These are phyloP conservation scores for Baorangia bicolor DNA, from an alignment of 768 basidiomycete species.

Conservation along the genomic window DNA sequence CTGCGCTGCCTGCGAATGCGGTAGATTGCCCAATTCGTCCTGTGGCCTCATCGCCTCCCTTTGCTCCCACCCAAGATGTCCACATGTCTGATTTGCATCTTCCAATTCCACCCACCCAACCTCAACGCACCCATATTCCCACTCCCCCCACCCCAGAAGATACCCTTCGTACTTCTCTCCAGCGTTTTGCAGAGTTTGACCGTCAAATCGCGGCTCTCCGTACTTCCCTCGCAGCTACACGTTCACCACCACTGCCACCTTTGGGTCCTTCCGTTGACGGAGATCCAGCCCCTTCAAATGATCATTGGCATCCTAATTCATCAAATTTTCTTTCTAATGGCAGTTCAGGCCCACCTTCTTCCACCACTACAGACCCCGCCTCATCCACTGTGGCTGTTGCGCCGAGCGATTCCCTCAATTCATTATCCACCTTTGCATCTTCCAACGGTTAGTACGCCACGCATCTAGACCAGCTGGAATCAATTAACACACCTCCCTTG, in stretches of 20 bases:
- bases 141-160: constrained; percentile 32
- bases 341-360: constrained; percentile 2
- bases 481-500: constrained; percentile 9
- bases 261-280: constrained; percentile 19
- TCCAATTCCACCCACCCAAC: constrained; percentile 20
- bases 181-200: constrained; percentile 55
- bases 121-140: constrained; percentile 12
- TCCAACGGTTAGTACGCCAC: constrained; percentile 24
- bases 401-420: constrained; percentile 10
- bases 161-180: constrained; percentile 43
- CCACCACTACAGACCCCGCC: constrained; percentile 4
- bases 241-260: constrained; percentile 29
- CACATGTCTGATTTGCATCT: constrained; percentile 46
- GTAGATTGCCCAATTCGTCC: constrained; percentile 22
- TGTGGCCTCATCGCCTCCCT: constrained; percentile 34
- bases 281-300: constrained; percentile 13
- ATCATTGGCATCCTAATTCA: constrained; percentile 19
- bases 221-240: constrained; percentile 34
- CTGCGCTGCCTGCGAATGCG: constrained; percentile 9
- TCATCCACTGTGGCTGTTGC: constrained; percentile 10
- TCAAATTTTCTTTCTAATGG: constrained; percentile 20
- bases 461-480: constrained; percentile 1
- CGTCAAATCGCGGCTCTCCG: constrained; percentile 50
- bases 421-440: constrained; percentile 17
- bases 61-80: constrained; percentile 46